Base-by-base conservation (phyloP, 2,329 filamentous ascomycete genomes). In the Iodosphaeria phyllophila region DNA sequence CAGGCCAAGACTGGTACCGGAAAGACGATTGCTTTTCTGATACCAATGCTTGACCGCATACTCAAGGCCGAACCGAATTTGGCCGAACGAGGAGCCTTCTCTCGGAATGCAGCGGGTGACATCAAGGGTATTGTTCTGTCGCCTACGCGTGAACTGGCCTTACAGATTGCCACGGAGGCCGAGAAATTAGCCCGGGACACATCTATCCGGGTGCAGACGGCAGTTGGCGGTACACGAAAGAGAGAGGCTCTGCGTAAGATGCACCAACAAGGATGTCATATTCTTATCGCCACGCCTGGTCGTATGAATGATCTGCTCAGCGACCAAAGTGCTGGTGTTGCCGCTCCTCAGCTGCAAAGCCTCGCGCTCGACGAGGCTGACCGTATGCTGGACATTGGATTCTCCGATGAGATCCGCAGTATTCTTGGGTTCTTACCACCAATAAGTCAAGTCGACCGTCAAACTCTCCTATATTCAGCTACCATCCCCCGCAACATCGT, bases 1-100 rank as follows among this genome's bases (percentile, higher is more conserved):
- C 89, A 95, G 56, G 89, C 89, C 30, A 92, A 80, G 54, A 98
- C 89, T 6, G 89, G 89, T 45, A 95, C 89, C 4, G 89, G 89
- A 45, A 98, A 98, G 56, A 98, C 89, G 0, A 56, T 95, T 29
- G 89, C 80, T 18, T 98, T 95, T 58, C 61, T 98, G 13, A 53
- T 95, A 5, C 89, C 89, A 25, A 58, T 83, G 6, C 54, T 95
- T 26, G 80, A 93, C 46, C 73, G 72, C 30, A 77, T 92, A 42
- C 56, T 92, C 31, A 47, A 52, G 12, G 52, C 60, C 30, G 67
- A 80, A 34, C 67, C 71, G 1, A 48, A 54, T 0, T 60, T 91
- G 17, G 68, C 63, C 26, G 46, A 54, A 18, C 56, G 44, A 31
- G 35, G 39, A 7, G 41, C 50, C 24, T 38, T 40, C n/a, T 10